Evolutionary conservation across 495 filamentous ascomycete genomes (phyloP), one percentile per base, ranked within the genome.

Genomic region (Xeromyces bisporus): DNA sequence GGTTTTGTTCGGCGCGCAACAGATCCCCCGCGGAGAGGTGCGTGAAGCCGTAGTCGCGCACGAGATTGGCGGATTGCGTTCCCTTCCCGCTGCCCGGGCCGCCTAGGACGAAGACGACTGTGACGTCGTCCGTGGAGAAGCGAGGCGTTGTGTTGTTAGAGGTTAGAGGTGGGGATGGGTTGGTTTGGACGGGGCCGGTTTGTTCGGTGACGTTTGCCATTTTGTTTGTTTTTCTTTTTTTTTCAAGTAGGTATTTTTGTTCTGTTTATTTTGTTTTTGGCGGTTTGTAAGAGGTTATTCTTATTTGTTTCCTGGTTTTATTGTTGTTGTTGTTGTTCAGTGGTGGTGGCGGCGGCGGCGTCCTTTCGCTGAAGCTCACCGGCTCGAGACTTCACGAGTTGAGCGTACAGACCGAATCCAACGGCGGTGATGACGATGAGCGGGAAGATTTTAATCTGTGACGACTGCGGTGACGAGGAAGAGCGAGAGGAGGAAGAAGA

Each of bases 1-100:
- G 77, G 42, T 83, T 64, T 60, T 97, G 89, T 56, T 97, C 89
- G 28, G 79, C 84, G 27, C 89, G 82, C 20, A 97, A 72, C 12
- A 97, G 67, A 58, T 97, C 89, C 30, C 91, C 89, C 7, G 89
- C 89, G 7, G 75, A 82, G 6, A 96, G 75, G 62, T 97, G 89
- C 18, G 67, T 72, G 71, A 97, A 96, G 48, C 73, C 74, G 60
- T 86, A 93, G 57, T 86, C 77, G n/a, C 65, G 58, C 17, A 93
- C 86, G 10, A 97, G 73, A 34, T 82, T 78, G 26, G 73, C 69
- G 62, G 86, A 97, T 52, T 97, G 89, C 10, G 69, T 73, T 24
- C 65, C 69, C 38, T 73, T 71, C 12, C 69, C 67, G 25, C 58
- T 60, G 18, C 67, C 67, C 10, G 67, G 67, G 16, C 64, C 62